Conservation (phyloP, 1,284 basidiomycete species). For the Dichomitus squalens region DNA sequence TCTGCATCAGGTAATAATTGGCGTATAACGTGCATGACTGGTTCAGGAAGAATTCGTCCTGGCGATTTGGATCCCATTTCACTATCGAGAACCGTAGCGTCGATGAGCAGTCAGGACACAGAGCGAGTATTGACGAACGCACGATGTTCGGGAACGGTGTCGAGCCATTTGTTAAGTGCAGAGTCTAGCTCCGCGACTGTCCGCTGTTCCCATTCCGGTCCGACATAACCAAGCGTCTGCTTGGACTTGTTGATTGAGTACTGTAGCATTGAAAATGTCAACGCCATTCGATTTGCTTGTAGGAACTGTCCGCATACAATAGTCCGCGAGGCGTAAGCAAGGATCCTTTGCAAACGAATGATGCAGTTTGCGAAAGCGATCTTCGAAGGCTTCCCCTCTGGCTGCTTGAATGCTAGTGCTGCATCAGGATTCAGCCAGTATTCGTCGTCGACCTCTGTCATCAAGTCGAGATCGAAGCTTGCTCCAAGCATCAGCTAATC, state of each 20-base stretch:
- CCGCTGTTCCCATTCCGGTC: constrained; percentile 26
- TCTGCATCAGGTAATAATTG: constrained; percentile 56
- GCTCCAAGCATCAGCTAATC: background rate
- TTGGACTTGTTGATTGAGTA: constrained; percentile 28
- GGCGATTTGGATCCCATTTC: constrained; percentile 56
- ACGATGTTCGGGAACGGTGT: constrained; percentile 27
- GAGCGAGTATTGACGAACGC: background rate
- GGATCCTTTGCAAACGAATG: constrained; percentile 63
- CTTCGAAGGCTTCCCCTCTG: constrained; percentile 50
- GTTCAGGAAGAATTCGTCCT: constrained; percentile 46
- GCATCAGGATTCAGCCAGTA: constrained; percentile 58
- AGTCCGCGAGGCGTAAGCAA: constrained; percentile 61
- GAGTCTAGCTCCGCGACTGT: constrained; percentile 29
- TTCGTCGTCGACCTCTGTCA: constrained; percentile 72
- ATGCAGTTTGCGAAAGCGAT: constrained; percentile 60
- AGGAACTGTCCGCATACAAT: constrained; percentile 44
- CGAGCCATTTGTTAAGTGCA: constrained; percentile 28
- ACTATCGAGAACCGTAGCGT: constrained; percentile 36
- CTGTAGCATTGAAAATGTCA: constrained; percentile 3
- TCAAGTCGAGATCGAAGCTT: constrained; percentile 68
- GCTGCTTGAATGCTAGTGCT: constrained; percentile 50
- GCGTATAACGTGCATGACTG: constrained; percentile 57
- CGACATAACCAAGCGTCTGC: constrained; percentile 21
- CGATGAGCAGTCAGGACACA: background rate
- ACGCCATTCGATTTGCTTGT: no score